Evolutionary conservation across 805 yeast genomes (phyloP), one percentile per base, ranked within the genome.

Genomic region (Barnettozyma sp.): DNA sequence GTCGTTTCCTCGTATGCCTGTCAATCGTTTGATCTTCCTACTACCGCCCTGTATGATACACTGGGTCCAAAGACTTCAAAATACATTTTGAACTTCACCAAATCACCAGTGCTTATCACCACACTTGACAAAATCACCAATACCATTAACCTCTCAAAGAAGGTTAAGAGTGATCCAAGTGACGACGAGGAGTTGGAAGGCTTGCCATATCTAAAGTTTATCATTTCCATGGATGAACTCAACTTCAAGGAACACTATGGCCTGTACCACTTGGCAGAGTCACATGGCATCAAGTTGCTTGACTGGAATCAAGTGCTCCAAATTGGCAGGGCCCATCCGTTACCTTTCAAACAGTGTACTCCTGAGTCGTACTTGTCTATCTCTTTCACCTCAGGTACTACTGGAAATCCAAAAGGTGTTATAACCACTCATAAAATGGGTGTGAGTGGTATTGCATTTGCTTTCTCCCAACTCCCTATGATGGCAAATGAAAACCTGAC

Each of bases 331-430:
- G 47, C 67, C 40, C 62, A 69, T 8, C 43, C 45, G 7, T 26
- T 40, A 6, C 47, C 61, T 4, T 40, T 46, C 42, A 34, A 44
- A 24, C 67, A 66, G 5, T 75, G 79, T 5, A 50, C 44, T 2
- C 66, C 69, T 1, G 60, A 65, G 5, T 60, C 60, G 26, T 39
- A 56, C 4, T 60, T 66, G 41, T 69, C 80, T 18, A 66, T 76
- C 31, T 70, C 73, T 26, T 75, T 75, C 52, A 76, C 82, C 4
- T 71, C 78, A 0, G 82, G 82, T 17, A 76, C 82, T 3, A 71
- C 80, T 4, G 79, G 80, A 5, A 50, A 65, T n/a, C 82, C 82
- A 26, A 76, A 76, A 52, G 82, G 82, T 22, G 81, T 70, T n/a
- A 61, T 68, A 9, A 35, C 65, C 2, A 57, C 70, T 7, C 80